A percentile compares a stretch with the other conserved stretches of the same genome.
Evolutionary conservation across 2,329 filamentous ascomycete species (phyloP).

Genomic region (Helminthosporium solani): DNA sequence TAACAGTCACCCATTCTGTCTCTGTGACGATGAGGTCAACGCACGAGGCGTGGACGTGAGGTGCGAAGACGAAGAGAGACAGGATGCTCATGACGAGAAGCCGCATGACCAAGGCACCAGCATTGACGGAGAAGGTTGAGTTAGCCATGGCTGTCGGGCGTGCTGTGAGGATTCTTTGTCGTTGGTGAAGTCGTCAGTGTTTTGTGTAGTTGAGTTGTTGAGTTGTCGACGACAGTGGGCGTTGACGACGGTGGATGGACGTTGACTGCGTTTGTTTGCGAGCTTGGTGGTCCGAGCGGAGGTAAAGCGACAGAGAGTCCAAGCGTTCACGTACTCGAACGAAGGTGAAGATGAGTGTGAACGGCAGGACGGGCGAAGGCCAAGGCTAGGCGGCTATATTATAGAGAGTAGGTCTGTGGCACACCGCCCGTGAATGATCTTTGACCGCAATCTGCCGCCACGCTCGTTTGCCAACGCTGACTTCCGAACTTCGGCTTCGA

Average conservation of each 20-base stretch:
- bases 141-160: background rate
- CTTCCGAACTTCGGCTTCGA: background rate
- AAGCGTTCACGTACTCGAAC: background rate
- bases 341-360: background rate
- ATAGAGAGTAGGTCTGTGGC: background rate
- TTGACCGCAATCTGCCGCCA: background rate
- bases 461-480: background rate
- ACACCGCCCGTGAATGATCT: background rate
- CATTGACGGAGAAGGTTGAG: background rate
- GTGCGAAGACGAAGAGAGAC: background rate
- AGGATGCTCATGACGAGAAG: background rate
- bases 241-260: too few species aligned
- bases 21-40: slow-evolving; percentile 13
- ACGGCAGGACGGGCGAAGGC: background rate
- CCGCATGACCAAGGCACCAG: background rate
- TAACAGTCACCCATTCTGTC: slow-evolving; percentile 9
- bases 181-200: background rate
- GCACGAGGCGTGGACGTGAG: slow-evolving; percentile 1
- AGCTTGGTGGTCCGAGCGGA: background rate
- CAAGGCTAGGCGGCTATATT: background rate
- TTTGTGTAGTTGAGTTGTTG: background rate
- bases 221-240: too few species aligned
- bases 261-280: too few species aligned
- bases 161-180: background rate
- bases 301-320: background rate